phyloP scores from a whole-genome alignment of 352 stramenopile genomes.

The Globisporangium alternatum region DNA sequence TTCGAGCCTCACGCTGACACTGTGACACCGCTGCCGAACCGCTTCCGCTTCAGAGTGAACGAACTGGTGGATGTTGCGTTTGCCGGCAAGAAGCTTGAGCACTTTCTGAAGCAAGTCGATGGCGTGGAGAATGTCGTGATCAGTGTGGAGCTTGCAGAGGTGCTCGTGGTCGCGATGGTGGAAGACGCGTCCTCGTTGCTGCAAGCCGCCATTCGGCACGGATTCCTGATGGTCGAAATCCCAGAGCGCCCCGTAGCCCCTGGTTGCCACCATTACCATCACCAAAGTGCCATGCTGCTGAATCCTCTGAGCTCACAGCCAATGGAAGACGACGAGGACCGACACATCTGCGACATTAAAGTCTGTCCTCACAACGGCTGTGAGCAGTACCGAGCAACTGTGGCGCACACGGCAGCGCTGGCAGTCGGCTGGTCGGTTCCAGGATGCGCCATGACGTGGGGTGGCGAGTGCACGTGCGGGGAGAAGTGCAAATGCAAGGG shows the following conservation, averaged over 20 bases:
- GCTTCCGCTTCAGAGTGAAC: constrained; percentile 51
- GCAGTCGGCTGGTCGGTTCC: constrained; percentile 77
- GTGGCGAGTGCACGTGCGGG: constrained; percentile 76
- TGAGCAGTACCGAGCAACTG: constrained; percentile 68
- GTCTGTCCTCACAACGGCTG: constrained; percentile 67
- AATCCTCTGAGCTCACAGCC: background rate
- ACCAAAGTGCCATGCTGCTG: background rate
- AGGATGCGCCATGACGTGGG: constrained; percentile 75
- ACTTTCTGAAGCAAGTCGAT: constrained; percentile 37
- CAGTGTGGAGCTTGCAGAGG: constrained; percentile 49
- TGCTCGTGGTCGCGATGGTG: constrained; percentile 58
- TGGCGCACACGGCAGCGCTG: constrained; percentile 75
- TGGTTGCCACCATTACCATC: background rate
- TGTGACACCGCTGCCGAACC: constrained; percentile 37
- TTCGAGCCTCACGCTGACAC: constrained; percentile 51
- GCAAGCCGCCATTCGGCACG: constrained; percentile 29
- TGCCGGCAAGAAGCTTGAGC: constrained; percentile 18
- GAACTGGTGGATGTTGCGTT: constrained; percentile 11
- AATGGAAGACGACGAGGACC: constrained; percentile 19
- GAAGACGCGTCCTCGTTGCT: constrained; percentile 34
- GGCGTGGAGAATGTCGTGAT: constrained; percentile 68
- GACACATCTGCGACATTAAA: constrained; percentile 60
- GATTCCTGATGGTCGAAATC: constrained; percentile 55
- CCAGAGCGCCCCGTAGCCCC: constrained; percentile 21
- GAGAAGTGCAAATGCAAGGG: constrained; percentile 75